phyloP scores from a whole-genome alignment of 441 rosid species.

The Brassica hybrid region DNA sequence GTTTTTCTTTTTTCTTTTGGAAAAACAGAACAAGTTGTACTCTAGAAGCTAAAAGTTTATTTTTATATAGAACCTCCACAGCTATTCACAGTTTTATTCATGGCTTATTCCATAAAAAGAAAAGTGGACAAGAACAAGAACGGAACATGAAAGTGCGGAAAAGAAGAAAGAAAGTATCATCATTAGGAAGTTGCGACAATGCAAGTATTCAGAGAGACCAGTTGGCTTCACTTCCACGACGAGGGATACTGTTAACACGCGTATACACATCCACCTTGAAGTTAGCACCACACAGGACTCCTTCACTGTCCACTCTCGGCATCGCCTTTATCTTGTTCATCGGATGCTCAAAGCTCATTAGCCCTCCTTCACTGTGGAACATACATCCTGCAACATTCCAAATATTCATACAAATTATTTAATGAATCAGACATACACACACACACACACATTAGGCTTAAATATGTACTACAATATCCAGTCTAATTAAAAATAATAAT shows the following conservation, averaged over 20 bases:
- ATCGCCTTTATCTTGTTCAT: conserved; percentile 70
- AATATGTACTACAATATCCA: neutral
- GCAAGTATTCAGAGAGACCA: conserved; percentile 59
- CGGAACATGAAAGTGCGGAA: neutral
- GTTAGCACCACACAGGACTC: conserved; percentile 78
- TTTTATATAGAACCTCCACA: conserved; percentile 4
- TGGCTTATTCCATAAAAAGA: neutral
- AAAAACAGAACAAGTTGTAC: neutral
- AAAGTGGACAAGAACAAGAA: neutral
- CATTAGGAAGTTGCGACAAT: neutral
- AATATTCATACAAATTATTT: neutral
- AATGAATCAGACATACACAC: too few relatives aligned
- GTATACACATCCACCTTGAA: conserved; percentile 79
- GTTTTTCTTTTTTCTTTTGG: too few relatives aligned
- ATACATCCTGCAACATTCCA: conserved; percentile 62
- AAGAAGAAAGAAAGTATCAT: neutral
- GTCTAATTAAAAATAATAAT: neutral
- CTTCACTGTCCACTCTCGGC: conserved; percentile 93
- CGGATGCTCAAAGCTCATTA: conserved; percentile 95
- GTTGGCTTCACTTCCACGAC: conserved; percentile 91
- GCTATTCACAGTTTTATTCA: conserved; percentile 26
- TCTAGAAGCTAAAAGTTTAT: neutral
- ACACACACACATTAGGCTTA: neutral
- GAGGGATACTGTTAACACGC: conserved; percentile 63
- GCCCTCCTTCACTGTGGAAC: conserved; percentile 83